phyloP scores from a whole-genome alignment of 2,329 filamentous ascomycete species.

The Xylaria sp. region DNA sequence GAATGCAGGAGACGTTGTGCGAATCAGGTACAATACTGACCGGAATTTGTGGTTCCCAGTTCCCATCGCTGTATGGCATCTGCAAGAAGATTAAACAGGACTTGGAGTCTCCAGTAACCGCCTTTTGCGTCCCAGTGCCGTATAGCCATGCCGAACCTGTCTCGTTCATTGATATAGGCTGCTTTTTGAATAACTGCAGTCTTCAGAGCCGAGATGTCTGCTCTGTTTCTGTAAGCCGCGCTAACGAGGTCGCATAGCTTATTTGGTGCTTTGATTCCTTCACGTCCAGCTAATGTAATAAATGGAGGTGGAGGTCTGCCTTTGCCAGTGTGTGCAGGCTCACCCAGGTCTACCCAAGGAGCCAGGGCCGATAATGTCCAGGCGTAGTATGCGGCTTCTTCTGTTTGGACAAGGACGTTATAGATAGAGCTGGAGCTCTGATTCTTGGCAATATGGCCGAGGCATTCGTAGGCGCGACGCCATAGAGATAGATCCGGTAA shows the following conservation, averaged over 20 bases:
- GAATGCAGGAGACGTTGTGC: not conserved
- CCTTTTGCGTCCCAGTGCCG: constrained; percentile 69
- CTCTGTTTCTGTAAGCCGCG: constrained; percentile 65
- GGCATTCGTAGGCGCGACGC: constrained; percentile 66
- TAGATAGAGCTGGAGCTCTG: constrained; percentile 55
- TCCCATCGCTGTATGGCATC: constrained; percentile 58
- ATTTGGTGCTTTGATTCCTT: constrained; percentile 81
- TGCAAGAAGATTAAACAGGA: constrained; percentile 69
- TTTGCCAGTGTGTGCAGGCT: constrained; percentile 46
- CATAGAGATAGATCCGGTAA: constrained; percentile 66
- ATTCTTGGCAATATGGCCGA: constrained; percentile 57
- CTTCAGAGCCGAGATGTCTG: constrained; percentile 68
- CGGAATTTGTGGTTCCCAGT: constrained; percentile 44
- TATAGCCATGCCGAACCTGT: constrained; percentile 75
- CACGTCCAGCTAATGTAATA: constrained; percentile 68
- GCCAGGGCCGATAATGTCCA: constrained; percentile 79
- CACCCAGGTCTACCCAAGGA: constrained; percentile 68
- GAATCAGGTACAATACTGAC: constrained; percentile 44
- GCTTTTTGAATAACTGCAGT: constrained; percentile 54
- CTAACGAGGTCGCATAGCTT: constrained; percentile 73
- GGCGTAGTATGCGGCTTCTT: constrained; percentile 70
- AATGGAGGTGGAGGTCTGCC: constrained; percentile 62
- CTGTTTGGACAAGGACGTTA: constrained; percentile 62
- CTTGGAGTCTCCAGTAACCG: constrained; percentile 72
- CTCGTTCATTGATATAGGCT: constrained; percentile 57